Percentiles rank a stretch among this genome's conserved stretches.
Conservation (phyloP, 1,284 basidiomycete genomes). For the Heterobasidion irregulare region DNA sequence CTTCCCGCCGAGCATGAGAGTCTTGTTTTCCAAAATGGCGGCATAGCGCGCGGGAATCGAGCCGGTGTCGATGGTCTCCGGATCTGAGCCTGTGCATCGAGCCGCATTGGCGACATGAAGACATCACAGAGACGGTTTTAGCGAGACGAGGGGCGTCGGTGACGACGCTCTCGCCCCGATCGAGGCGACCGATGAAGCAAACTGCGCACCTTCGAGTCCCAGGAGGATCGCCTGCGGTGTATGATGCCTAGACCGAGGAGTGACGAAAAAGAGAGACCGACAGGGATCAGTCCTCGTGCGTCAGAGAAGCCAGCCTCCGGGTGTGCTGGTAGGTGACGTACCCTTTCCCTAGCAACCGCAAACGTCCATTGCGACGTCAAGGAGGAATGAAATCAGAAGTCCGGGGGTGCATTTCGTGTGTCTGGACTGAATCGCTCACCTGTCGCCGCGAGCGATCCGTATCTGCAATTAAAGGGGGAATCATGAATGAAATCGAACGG, state of each 20-base stretch:
- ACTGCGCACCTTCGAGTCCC: constrained; percentile 67
- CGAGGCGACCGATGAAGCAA: neutral
- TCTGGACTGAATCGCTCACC: constrained; percentile 29
- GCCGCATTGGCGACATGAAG: too few relatives aligned
- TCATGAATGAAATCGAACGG: too few relatives aligned
- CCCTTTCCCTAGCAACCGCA: constrained; percentile 66
- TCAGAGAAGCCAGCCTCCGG: constrained; percentile 4
- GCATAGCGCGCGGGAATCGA: constrained; percentile 71
- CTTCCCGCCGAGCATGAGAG: constrained; percentile 63
- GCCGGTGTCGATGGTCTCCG: constrained; percentile 81
- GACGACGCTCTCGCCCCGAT: too few relatives aligned
- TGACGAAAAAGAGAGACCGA: neutral
- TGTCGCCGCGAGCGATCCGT: constrained; percentile 73
- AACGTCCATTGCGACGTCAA: constrained; percentile 1
- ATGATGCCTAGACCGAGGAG: constrained; percentile 59
- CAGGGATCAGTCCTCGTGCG: constrained; percentile 1
- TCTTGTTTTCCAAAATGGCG: constrained; percentile 58
- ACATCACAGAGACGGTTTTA: too few relatives aligned
- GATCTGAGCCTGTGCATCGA: constrained; percentile 50
- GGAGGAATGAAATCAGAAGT: neutral
- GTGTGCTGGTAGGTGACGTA: constrained; percentile 20
- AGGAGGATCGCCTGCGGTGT: constrained; percentile 91
- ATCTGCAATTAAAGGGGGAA: constrained; percentile 28
- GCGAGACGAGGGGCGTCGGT: too few relatives aligned
- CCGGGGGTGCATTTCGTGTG: neutral